A percentile compares a stretch with the other conserved stretches of the same genome.
phyloP scores from a whole-genome alignment of 169 alveolate genomes.

The Eimeria necatrix region DNA sequence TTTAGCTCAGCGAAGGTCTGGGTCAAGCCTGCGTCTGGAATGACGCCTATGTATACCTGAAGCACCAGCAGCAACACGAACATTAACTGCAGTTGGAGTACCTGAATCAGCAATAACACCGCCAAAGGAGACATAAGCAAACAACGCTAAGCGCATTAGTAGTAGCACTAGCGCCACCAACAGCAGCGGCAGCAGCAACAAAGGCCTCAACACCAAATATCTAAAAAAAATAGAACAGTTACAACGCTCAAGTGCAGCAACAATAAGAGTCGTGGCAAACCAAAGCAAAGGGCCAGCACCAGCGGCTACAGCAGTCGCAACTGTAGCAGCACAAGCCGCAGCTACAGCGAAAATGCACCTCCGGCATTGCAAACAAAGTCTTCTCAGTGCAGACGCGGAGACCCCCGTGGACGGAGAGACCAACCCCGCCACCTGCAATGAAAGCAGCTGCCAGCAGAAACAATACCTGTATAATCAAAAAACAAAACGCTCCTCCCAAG shows the following conservation, averaged over 20 bases:
- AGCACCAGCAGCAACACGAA: slow-evolving; percentile 21
- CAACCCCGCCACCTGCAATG: slow-evolving; percentile 92
- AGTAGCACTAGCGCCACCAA: background rate
- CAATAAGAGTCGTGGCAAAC: too few relatives aligned
- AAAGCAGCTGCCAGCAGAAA: background rate
- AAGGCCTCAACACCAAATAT: too few relatives aligned
- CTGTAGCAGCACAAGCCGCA: slow-evolving; percentile 5
- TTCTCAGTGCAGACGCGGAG: slow-evolving; percentile 92
- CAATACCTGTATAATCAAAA: background rate
- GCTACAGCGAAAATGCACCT: slow-evolving; percentile 77
- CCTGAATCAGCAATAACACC: background rate
- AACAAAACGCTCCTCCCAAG: background rate
- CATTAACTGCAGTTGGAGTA: background rate
- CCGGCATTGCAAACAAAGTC: slow-evolving; percentile 94
- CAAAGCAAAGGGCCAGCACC: background rate
- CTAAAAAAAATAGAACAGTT: too few relatives aligned
- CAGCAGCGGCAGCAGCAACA: background rate
- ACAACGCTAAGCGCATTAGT: background rate
- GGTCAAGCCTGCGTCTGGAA: slow-evolving; percentile 93
- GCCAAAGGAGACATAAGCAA: background rate
- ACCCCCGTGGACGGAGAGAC: slow-evolving; percentile 92
- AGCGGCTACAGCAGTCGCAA: background rate
- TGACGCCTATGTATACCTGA: slow-evolving; percentile 88
- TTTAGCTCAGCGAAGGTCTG: slow-evolving; percentile 89
- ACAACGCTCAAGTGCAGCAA: too few relatives aligned